Base-by-base conservation (phyloP, 108 stramenopile species). In the Stephanodiscus triporus region DNA sequence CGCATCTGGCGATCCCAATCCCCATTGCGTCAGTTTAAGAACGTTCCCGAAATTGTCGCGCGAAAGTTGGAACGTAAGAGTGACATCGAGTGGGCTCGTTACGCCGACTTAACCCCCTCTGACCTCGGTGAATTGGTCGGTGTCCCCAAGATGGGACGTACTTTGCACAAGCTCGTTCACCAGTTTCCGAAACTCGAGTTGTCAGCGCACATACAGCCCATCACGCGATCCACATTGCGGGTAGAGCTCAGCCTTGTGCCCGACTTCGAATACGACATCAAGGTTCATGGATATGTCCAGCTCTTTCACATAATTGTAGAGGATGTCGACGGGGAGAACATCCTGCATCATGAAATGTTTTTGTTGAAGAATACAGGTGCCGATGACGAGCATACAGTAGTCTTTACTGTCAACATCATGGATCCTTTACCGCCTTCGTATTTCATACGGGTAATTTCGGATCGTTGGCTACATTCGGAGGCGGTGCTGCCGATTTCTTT, bases 51-150 rank as follows among this genome's bases (percentile, higher is more conserved):
- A 73, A 86, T 95, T 43, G 93, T 99, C 11, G 83, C 93, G 19
- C 83, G 96, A 19, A 98, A 97, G 78, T 82, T 99, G 7, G 99
- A 99, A 86, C 78, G 95, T 34, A 98, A 97, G 66, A 89, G 88
- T 56, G 96, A 98, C 54, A 97, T 99, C 63, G 84, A 97, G 51
- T 99, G 98, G 99, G 88, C 95, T 23, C 82, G 97, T 10, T 98
- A 98, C 79, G 84, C 82, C 23, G 97, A 99, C 84, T 74, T 99
- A 29, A 95, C 91, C 22, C 86, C 98, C 8, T 92, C 92, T 9
- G 99, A 99, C 68, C 93, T 99, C 6, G 99, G 97, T 17, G 99
- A 99, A 73, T 80, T 99, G 37, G 96, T 99, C 8, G 97, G 96
- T 51, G 91, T 97, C 22, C 98, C 98, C 0, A 97, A 97, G 79